Evolutionary conservation across 108 stramenopile genomes (phyloP).

Genomic region (Fragilaria crotonensis): DNA sequence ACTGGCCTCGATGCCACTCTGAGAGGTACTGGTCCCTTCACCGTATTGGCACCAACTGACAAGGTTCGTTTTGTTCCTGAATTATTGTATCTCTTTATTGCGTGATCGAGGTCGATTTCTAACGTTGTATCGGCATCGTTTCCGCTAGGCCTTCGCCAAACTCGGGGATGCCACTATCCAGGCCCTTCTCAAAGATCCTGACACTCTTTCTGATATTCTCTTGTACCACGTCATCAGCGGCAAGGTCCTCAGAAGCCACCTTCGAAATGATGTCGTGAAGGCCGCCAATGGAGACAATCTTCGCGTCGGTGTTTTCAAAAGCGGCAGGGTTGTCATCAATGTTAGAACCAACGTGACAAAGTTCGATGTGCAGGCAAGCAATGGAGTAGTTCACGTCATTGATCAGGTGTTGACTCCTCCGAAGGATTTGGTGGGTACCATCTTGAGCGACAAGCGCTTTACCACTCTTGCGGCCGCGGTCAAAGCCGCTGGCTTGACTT

Average conservation of each 20-base stretch:
- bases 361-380: conserved; percentile 3
- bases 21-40: too few species aligned
- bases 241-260: not conserved
- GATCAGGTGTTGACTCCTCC: conserved; percentile 8
- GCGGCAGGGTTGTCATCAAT: not conserved
- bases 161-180: too few species aligned
- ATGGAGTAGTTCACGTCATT: conserved; percentile 20
- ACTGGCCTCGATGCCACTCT: too few species aligned
- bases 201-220: conserved; percentile 18
- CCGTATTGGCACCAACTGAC: too few species aligned
- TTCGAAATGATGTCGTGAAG: conserved; percentile 1
- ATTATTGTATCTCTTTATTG: too few species aligned
- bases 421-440: conserved; percentile 12
- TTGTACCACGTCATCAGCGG: conserved; percentile 24
- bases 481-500: conserved; percentile 10
- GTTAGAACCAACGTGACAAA: not conserved
- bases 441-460: conserved; percentile 10
- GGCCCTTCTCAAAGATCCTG: too few species aligned
- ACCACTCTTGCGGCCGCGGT: conserved; percentile 25
- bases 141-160: too few species aligned
- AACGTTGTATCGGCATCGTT: too few species aligned
- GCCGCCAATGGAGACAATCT: not conserved
- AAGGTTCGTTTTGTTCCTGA: too few species aligned
- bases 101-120: too few species aligned
- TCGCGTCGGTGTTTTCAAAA: not conserved